A percentile compares a stretch with the other conserved stretches of the same genome.
Conservation (phyloP, 148 eudicot species). For the Fagopyrum homotropicum region DNA sequence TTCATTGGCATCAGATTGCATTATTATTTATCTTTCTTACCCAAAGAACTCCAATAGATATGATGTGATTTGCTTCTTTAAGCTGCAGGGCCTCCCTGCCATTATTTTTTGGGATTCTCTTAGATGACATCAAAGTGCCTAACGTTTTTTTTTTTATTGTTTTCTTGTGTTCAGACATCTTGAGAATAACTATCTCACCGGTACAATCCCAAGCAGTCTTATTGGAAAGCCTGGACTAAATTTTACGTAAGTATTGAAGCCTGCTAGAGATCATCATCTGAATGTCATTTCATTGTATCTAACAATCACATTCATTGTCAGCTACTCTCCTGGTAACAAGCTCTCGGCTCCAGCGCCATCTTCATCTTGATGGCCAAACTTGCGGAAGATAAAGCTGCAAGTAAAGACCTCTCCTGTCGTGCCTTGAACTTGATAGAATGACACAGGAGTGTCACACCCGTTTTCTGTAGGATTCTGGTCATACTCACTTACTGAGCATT, state of each 20-base stretch:
- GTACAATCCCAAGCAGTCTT: slow-evolving; percentile 62
- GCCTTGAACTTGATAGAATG: slow-evolving; percentile 9
- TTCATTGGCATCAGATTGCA: background rate
- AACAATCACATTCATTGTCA: slow-evolving; percentile 20
- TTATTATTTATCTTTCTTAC: background rate
- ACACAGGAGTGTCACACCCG: background rate
- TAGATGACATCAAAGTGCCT: background rate
- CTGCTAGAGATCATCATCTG: background rate
- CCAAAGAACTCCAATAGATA: background rate
- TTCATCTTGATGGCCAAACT: background rate
- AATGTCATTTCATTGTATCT: slow-evolving; percentile 9
- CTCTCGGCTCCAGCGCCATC: slow-evolving; percentile 32
- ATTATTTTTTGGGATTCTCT: background rate
- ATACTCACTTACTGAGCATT: slow-evolving; percentile 10
- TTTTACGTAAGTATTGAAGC: slow-evolving; percentile 49
- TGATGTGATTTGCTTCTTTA: background rate
- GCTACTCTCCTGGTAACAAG: slow-evolving; percentile 68
- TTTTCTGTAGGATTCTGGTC: slow-evolving; percentile 11
- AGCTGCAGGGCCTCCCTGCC: background rate
- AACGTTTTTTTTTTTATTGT: no score
- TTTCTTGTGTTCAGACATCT: slow-evolving; percentile 46
- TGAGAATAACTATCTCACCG: slow-evolving; percentile 64
- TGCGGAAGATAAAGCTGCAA: background rate
- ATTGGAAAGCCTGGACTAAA: slow-evolving; percentile 47
- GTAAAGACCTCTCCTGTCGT: background rate